These are phyloP conservation scores for Aspergillus floridensis DNA, from an alignment of 2,329 filamentous ascomycete species.

Conservation along the genomic window DNA sequence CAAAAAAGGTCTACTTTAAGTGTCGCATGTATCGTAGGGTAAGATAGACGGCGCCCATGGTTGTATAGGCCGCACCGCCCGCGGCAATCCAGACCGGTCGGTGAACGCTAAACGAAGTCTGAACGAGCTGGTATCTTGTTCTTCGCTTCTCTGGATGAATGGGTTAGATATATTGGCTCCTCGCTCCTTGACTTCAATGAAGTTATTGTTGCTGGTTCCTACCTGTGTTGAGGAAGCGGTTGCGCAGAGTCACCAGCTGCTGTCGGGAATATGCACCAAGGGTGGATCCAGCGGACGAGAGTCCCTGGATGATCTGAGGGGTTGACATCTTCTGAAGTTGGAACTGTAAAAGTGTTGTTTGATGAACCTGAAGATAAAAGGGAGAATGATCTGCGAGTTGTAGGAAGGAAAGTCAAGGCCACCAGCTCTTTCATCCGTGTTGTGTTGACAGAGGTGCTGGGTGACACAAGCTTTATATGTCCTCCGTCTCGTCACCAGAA, in stretches of 20 bases:
- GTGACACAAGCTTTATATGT: conserved; percentile 20
- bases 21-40: conserved; percentile 32
- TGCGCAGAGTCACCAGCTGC: conserved; percentile 17
- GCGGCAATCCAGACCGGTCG: conserved; percentile 34
- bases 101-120: conserved; percentile 32
- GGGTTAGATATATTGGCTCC: neutral
- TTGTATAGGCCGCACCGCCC: conserved; percentile 32
- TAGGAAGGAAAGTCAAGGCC: neutral
- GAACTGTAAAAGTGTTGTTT: neutral
- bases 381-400: neutral
- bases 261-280: conserved; percentile 18
- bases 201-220: neutral
- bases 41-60: conserved; percentile 30
- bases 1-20: conserved; percentile 12
- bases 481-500: conserved; percentile 12
- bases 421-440: neutral
- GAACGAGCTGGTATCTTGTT: conserved; percentile 26
- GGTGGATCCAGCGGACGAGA: conserved; percentile 19
- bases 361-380: neutral
- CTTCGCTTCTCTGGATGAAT: conserved; percentile 25
- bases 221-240: conserved; percentile 22
- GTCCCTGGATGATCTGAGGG: conserved; percentile 18
- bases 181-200: neutral
- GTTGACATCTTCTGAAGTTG: conserved; percentile 19
- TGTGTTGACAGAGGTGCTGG: neutral